Evolutionary conservation across 1,139 yeast species (phyloP), one percentile per base, ranked within the genome.

Genomic region (Scheffersomyces lignicola): DNA sequence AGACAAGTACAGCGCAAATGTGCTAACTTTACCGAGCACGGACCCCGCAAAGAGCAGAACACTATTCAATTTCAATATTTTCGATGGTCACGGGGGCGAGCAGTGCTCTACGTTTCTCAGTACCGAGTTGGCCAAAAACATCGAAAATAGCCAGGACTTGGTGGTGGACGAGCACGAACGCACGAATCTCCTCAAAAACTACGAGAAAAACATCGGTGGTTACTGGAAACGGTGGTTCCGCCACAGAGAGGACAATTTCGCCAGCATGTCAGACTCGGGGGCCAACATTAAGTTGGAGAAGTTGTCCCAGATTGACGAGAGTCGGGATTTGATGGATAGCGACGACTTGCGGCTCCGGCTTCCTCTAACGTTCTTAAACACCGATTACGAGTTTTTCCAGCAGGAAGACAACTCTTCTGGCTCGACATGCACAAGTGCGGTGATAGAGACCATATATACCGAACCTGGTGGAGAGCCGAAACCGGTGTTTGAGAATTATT

Each of bases 11-110:
- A 72, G 68, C 44, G 85, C 85, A 12, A 69, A 68, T n/a, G 77
- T 83, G 13, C 47, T 83, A 24, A 60, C 64, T 18, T 51, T 79
- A 16, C 43, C 51, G 5, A 47, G 37, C 4, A n/a, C n/a, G n/a
- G 27, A 32, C 3, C 26, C 26, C 15, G 29, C 37, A 10, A 33
- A 37, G 3, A 49, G 47, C 15, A 37, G 45, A 11, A 40, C 55
- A 3, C 58, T 67, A 21, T 83, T 88, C 60, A 79, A 78, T 49
- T 80, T 85, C 55, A 77, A 79, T 32, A 74, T 92, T 2, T 89
- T 83, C 58, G 98, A 92, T 58, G 98, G 97, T 2, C 98, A 92
- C 58, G 97, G 97, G 4, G 96, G 96, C 12, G 73, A 69, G 23
- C 79, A 82, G 41, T 87, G 96, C 50, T 72, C 89, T 28, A 70